Evolutionary conservation across 169 alveolate genomes (phyloP).

Genomic region (Plasmodium falciparum): DNA sequence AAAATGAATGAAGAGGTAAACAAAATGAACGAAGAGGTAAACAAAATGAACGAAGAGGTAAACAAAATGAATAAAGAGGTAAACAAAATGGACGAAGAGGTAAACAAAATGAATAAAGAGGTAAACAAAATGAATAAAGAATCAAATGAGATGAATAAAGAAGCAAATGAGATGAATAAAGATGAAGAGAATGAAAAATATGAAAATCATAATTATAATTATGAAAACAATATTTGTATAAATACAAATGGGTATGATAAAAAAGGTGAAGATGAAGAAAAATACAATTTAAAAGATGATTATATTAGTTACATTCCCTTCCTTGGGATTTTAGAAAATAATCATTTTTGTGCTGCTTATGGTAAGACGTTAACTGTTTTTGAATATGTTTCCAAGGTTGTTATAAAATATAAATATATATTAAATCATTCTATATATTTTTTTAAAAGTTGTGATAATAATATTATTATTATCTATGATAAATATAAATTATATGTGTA

Average conservation of each 20-base stretch:
- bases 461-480: conserved; percentile 37
- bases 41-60: background rate
- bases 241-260: background rate
- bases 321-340: conserved; percentile 24
- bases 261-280: background rate
- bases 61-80: background rate
- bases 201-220: too few species aligned
- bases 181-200: background rate
- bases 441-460: conserved; percentile 5
- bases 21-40: background rate
- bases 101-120: background rate
- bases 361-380: conserved; percentile 6
- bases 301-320: conserved; percentile 8
- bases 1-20: background rate
- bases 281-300: background rate
- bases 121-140: background rate
- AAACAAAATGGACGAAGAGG: background rate
- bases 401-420: background rate
- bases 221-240: background rate
- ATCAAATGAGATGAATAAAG: background rate
- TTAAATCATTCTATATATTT: conserved; percentile 18
- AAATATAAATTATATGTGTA: conserved; percentile 14
- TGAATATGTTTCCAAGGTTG: conserved; percentile 2
- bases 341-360: conserved; percentile 26
- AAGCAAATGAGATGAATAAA: too few species aligned